These are phyloP conservation scores for Amanita subjunquillea DNA, from an alignment of 768 basidiomycete species.

Conservation along the genomic window DNA sequence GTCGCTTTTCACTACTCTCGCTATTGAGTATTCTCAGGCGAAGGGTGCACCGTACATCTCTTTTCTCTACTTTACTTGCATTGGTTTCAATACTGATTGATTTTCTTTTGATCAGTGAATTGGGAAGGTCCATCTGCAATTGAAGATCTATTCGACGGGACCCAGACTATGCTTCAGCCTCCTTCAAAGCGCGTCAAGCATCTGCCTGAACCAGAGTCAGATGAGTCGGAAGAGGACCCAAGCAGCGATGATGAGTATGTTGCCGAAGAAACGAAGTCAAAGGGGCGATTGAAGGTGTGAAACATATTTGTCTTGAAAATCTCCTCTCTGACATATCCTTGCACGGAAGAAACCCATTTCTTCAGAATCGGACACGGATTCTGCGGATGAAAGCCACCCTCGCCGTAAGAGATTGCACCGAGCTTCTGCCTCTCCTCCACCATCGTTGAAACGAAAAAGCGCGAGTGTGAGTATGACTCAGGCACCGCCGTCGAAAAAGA, in stretches of 20 bases:
- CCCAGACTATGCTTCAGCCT: constrained; percentile 9
- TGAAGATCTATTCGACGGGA: constrained; percentile 29
- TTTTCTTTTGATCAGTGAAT: constrained; percentile 8
- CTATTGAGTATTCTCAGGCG: constrained; percentile 6
- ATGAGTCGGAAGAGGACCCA: constrained; percentile 38
- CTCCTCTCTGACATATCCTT: not conserved
- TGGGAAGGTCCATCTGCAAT: constrained; percentile 63
- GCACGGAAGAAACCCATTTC: constrained; percentile 13
- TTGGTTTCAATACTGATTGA: constrained; percentile 9
- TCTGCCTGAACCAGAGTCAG: constrained; percentile 13
- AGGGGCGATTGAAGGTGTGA: constrained; percentile 21
- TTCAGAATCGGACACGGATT: constrained; percentile 36
- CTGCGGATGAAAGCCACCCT: constrained; percentile 13
- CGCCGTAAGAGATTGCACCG: constrained; percentile 20
- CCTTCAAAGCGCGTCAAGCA: not conserved
- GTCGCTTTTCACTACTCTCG: constrained; percentile 14
- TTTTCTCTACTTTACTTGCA: not conserved
- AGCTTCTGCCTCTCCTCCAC: constrained; percentile 18
- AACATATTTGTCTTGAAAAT: constrained; percentile 18
- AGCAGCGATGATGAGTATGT: constrained; percentile 70
- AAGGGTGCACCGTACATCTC: not conserved
- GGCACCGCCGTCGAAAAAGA: constrained; percentile 37
- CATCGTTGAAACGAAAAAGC: constrained; percentile 47
- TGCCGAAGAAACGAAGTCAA: constrained; percentile 22
- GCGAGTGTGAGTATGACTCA: constrained; percentile 11